Evolutionary conservation across 2,329 filamentous ascomycete genomes (phyloP), one percentile per base, ranked within the genome.

Genomic region (Penicillium polonicum): DNA sequence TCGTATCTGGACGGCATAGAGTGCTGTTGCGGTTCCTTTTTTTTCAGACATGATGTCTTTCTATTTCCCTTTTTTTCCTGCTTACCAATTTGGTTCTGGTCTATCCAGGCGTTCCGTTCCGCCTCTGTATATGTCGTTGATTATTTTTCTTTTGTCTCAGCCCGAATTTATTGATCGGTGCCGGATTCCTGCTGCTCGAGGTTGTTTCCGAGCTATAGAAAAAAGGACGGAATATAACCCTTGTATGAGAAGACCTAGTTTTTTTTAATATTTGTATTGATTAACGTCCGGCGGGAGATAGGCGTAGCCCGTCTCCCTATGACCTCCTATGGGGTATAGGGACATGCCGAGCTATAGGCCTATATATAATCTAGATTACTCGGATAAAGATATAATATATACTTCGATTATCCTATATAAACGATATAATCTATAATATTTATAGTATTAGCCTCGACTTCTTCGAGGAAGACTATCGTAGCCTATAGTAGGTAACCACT

Each of bases 1-100:
- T 83, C 85, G 89, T 73, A 81, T 97, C 62, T 99, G 94, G 94
- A 90, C 83, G 71, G 93, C 94, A 70, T 77, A 72, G 68, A 71
- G 57, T 25, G 54, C 33, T 53, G 52, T 36, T 52, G 43, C 55
- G 51, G 58, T 62, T 50, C 31, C 17, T 55, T 44, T 36, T 31
- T 36, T 55, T 55, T 45, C 31, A 51, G 53, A 45, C 46, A 36
- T 44, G 21, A 25, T 67, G 62, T 65, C 55, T 65, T 66, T 61
- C 60, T 60, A 65, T 64, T 63, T 55, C 53, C 51, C 57, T 60
- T 60, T 58, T 60, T 58, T 19, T 10, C 4, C 45, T 25, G 31
- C 44, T 54, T 29, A 57, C 55, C 42, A 9, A 60, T 60, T 64
- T 67, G 64, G 63, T 61, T 65, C 64, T 67, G 65, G 68, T 65